phyloP scores from a whole-genome alignment of 768 basidiomycete species.

The Lactarius evosmus region DNA sequence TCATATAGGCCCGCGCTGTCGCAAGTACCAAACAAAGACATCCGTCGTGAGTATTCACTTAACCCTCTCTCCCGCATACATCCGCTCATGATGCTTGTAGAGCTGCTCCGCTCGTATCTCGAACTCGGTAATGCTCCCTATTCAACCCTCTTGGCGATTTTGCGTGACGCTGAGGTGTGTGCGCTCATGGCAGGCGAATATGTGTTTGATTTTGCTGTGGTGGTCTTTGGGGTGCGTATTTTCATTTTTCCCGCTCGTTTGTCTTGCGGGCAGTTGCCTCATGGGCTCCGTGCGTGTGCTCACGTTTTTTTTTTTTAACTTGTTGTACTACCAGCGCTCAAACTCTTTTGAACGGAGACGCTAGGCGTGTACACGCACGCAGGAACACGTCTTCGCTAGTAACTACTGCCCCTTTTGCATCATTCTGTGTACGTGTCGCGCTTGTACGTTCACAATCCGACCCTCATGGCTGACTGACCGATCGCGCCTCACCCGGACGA shows the following conservation, averaged over 20 bases:
- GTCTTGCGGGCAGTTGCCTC: background rate
- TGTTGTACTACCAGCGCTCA: constrained; percentile 52
- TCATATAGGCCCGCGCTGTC: constrained; percentile 63
- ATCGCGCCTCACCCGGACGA: background rate
- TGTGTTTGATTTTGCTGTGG: constrained; percentile 80
- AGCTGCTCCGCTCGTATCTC: constrained; percentile 71
- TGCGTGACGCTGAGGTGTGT: constrained; percentile 19
- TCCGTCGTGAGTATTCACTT: constrained; percentile 61
- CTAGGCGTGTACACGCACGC: constrained; percentile 22
- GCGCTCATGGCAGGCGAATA: constrained; percentile 63
- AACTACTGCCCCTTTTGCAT: background rate
- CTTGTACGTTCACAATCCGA: background rate
- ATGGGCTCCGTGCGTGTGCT: constrained; percentile 4
- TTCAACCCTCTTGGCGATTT: background rate
- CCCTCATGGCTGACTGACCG: background rate
- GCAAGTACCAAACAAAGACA: constrained; percentile 82
- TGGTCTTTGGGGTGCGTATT: constrained; percentile 69
- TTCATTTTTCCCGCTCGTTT: background rate
- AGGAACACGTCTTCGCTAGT: background rate
- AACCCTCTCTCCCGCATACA: background rate
- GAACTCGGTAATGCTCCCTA: constrained; percentile 58
- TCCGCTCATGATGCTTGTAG: constrained; percentile 38
- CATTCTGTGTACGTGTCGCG: background rate
- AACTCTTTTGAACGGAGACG: constrained; percentile 64
- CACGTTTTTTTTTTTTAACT: background rate